Evolutionary conservation across 768 basidiomycete genomes (phyloP).

Genomic region (Mycena kentingensis): DNA sequence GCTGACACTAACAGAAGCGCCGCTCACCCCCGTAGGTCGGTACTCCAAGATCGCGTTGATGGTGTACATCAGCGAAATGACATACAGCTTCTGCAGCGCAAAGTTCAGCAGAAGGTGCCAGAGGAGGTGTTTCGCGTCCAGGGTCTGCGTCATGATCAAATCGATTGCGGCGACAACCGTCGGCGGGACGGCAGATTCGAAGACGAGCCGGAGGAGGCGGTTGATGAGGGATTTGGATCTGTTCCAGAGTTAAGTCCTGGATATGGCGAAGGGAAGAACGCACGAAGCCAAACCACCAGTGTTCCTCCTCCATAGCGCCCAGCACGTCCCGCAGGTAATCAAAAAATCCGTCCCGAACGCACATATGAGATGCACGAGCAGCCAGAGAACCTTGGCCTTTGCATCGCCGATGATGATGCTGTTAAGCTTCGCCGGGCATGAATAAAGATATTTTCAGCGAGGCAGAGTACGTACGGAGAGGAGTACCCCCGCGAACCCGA

Average conservation of each 20-base stretch:
- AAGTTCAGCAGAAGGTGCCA: conserved; percentile 21
- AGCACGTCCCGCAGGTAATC: conserved; percentile 15
- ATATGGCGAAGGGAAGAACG: not conserved
- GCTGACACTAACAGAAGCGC: conserved; percentile 3
- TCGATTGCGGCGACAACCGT: conserved; percentile 15
- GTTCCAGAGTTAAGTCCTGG: not conserved
- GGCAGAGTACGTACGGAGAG: conserved; percentile 2
- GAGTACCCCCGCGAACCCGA: conserved; percentile 12
- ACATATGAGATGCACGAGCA: conserved; percentile 18
- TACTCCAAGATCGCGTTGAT: conserved; percentile 18
- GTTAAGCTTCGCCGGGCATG: conserved; percentile 12
- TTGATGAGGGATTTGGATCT: conserved; percentile 14
- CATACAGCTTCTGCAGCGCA: conserved; percentile 15
- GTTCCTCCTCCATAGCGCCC: conserved; percentile 6
- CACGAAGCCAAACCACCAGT: conserved; percentile 11
- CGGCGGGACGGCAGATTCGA: conserved; percentile 16
- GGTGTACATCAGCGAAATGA: conserved; percentile 13
- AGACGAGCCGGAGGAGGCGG: conserved; percentile 15
- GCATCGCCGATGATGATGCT: conserved; percentile 14
- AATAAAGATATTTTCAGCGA: not conserved
- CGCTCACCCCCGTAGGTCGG: conserved; percentile 7
- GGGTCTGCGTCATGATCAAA: conserved; percentile 15
- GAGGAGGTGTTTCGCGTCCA: conserved; percentile 1
- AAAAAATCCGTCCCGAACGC: conserved; percentile 15
- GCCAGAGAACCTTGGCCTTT: conserved; percentile 18